Base-by-base conservation (phyloP, 2,329 filamentous ascomycete species). In the Fusarium stilboides region DNA sequence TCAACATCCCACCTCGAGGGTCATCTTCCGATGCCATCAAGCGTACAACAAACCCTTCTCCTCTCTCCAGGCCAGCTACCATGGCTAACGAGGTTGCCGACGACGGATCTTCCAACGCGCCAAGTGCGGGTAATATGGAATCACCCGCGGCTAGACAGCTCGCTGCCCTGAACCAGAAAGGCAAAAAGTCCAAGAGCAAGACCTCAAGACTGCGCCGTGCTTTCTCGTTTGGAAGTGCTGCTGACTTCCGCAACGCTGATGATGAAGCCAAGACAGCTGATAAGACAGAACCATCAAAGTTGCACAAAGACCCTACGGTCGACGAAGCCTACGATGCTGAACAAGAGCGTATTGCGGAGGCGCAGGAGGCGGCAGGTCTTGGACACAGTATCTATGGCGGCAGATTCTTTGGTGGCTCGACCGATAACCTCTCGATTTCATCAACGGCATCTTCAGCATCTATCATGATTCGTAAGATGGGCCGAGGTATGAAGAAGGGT, bases 381-480 rank as follows among this genome's bases (percentile, higher is more conserved):
- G 96, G 96, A 62, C 94, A 92, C 77, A 96, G 91, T 77, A 99
- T 99, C 72, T 99, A 99, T 78, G 92, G 92, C 24, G 93, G 94
- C 15, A 91, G 92, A 69, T 88, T 95, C 68, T 98, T 98, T 77
- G 88, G 91, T 17, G 92, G 94, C 15, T 99, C 96, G 6, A 98
- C 94, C 0, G 96, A 99, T 80, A 98, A 98, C 72, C 82, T 99
- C 44, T 97, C 94, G 15, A 94, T 97, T 68, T 95, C 93, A 2
- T 97, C 94, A 6, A 97, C 93, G 12, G 93, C 93, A 20, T 97
- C 94, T 8, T 97, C 93, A 20, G 93, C 93, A 34, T 97, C 94
- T 31, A 90, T 97, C 74, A 97, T 97, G 93, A 92, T 99, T 71
- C 90, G 96, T 54, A 99, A 99, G 84, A 99, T 99, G 96, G 96